phyloP scores from a whole-genome alignment of 148 eudicot genomes.

The Vaccinium myrtillus region DNA sequence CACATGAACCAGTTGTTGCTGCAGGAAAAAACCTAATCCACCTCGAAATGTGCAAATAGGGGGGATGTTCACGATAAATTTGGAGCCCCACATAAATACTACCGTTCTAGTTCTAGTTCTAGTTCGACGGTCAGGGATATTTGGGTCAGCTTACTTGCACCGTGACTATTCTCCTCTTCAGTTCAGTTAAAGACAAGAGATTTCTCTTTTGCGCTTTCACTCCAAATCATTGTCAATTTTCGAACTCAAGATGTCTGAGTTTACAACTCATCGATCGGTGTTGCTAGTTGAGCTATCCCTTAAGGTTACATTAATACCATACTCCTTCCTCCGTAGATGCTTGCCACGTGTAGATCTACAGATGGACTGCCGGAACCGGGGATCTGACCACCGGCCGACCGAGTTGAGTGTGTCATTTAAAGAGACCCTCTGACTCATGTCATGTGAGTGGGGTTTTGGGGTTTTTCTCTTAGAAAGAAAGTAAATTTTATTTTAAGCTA shows the following conservation, averaged over 20 bases:
- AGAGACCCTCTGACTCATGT: constrained; percentile 34
- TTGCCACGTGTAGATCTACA: constrained; percentile 17
- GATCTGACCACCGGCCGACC: constrained; percentile 19
- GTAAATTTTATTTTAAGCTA: constrained; percentile 25
- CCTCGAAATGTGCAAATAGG: constrained; percentile 29
- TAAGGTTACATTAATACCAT: background rate
- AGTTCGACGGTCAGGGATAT: no score
- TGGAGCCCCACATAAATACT: background rate
- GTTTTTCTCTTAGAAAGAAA: constrained; percentile 11
- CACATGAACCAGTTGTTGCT: constrained; percentile 17
- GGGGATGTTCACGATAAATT: background rate
- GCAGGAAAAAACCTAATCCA: constrained; percentile 35
- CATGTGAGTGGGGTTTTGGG: constrained; percentile 47
- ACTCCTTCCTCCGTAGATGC: background rate
- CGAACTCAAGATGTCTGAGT: no score
- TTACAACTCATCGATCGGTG: no score
- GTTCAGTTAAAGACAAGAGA: no score
- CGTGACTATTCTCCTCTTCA: no score
- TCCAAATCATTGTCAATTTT: no score
- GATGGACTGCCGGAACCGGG: constrained; percentile 19
- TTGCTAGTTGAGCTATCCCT: no score
- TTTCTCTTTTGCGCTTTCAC: no score
- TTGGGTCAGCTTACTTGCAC: no score
- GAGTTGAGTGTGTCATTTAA: constrained; percentile 23
- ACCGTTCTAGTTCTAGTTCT: no score